Conservation (phyloP, 352 stramenopile genomes). For the Globisporangium uncinulatum region DNA sequence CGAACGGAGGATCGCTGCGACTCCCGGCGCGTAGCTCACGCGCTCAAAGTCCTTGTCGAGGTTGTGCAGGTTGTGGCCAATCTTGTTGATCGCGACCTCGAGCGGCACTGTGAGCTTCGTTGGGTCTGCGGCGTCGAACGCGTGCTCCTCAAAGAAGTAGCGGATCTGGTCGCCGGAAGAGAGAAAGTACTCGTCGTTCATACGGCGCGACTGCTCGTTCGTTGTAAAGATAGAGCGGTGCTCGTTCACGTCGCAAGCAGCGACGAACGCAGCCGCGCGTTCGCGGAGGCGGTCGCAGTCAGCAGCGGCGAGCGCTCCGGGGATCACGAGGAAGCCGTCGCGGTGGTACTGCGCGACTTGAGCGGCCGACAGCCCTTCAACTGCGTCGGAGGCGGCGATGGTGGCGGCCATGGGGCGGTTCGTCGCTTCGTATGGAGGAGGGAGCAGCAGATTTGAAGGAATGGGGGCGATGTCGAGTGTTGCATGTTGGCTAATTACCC, state of each 20-base stretch:
- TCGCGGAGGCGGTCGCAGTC: constrained; percentile 52
- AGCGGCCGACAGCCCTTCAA: constrained; percentile 36
- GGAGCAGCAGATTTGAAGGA: too few species aligned
- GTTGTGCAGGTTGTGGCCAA: constrained; percentile 94
- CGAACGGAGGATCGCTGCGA: constrained; percentile 70
- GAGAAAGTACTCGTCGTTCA: constrained; percentile 93
- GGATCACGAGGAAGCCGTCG: constrained; percentile 68
- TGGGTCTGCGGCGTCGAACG: constrained; percentile 41
- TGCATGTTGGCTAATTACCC: too few species aligned
- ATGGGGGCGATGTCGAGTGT: too few species aligned
- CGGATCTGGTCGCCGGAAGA: constrained; percentile 87
- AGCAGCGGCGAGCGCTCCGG: constrained; percentile 26
- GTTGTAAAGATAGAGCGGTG: constrained; percentile 82
- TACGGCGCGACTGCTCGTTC: constrained; percentile 72
- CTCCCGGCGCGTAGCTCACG: constrained; percentile 76
- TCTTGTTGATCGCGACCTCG: constrained; percentile 91
- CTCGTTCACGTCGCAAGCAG: constrained; percentile 49
- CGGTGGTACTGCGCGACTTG: constrained; percentile 54
- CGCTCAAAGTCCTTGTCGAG: constrained; percentile 79
- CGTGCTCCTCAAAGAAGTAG: constrained; percentile 93
- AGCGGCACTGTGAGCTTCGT: constrained; percentile 68
- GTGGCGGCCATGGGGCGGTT: too few species aligned
- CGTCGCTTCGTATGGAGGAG: too few species aligned
- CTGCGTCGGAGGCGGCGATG: constrained; percentile 12
- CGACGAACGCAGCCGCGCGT: constrained; percentile 45